phyloP scores from a whole-genome alignment of 805 yeast species.

The Myxozyma geophila region DNA sequence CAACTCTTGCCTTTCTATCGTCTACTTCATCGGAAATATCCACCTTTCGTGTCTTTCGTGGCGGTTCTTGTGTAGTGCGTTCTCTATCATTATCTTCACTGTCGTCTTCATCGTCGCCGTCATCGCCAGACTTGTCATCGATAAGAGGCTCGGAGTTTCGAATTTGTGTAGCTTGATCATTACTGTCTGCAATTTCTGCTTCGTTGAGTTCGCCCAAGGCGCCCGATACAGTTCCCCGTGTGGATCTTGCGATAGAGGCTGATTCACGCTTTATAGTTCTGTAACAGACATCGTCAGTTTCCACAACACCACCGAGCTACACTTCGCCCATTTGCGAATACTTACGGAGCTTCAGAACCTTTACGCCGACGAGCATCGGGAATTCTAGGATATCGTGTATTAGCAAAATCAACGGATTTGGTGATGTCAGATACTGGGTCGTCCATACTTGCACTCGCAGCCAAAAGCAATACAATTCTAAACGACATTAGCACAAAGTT shows the following conservation, averaged over 20 bases:
- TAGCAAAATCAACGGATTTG: conserved; percentile 27
- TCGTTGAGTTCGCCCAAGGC: not conserved
- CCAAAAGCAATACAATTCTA: conserved; percentile 44
- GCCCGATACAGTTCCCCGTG: not conserved
- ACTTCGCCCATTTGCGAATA: not conserved
- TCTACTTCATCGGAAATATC: conserved; percentile 8
- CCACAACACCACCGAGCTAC: not conserved
- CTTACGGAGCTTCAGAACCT: conserved; percentile 83
- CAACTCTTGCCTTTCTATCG: not conserved
- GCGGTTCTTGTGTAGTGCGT: not conserved
- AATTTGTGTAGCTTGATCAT: not conserved
- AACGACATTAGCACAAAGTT: not conserved
- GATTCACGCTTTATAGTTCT: conserved; percentile 2
- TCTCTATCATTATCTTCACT: conserved; percentile 9
- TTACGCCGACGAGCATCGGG: conserved; percentile 64
- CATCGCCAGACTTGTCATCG: conserved; percentile 18
- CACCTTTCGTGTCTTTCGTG: conserved; percentile 1
- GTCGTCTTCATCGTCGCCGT: conserved; percentile 24
- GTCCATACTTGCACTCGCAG: conserved; percentile 34
- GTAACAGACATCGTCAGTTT: no score
- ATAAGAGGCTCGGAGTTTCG: not conserved
- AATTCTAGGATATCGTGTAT: conserved; percentile 73
- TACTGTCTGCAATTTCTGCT: not conserved
- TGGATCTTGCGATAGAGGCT: not conserved
- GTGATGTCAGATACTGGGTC: no score